A percentile compares a stretch with the other conserved stretches of the same genome.
These are phyloP conservation scores for Ustilaginoidea virens DNA, from an alignment of 2,329 filamentous ascomycete species.

Conservation along the genomic window DNA sequence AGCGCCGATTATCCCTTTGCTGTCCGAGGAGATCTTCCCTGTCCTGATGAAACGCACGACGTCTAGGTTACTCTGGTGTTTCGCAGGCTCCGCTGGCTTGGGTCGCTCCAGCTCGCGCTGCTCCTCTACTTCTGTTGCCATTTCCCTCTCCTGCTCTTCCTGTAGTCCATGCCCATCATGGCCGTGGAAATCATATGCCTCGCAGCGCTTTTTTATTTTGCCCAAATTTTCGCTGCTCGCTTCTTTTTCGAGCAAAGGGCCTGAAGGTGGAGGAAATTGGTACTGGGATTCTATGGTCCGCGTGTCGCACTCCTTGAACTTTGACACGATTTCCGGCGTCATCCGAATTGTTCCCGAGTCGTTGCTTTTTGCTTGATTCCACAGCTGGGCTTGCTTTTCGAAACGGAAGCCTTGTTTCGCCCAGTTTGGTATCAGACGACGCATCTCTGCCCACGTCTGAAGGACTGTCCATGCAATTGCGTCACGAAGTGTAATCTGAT, in stretches of 20 bases:
- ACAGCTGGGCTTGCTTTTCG: not conserved
- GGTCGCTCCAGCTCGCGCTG: constrained; percentile 41
- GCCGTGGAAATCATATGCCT: no score
- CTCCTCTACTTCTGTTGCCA: constrained; percentile 46
- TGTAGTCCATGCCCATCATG: no score
- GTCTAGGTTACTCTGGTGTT: constrained; percentile 27
- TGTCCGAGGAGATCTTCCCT: constrained; percentile 1
- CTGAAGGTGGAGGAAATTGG: no score
- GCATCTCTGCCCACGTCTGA: constrained; percentile 37
- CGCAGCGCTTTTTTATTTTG: no score
- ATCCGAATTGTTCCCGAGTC: no score
- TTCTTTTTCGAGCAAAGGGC: no score
- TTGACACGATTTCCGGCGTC: no score
- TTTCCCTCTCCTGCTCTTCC: constrained; percentile 53
- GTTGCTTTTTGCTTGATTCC: no score
- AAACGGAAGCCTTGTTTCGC: constrained; percentile 1
- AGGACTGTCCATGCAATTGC: constrained; percentile 44
- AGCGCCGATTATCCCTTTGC: constrained; percentile 4
- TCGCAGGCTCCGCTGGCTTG: constrained; percentile 12
- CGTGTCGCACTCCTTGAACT: no score
- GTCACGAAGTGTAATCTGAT: constrained; percentile 30
- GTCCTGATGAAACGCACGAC: constrained; percentile 13
- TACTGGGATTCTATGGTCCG: no score
- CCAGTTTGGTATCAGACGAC: constrained; percentile 11
- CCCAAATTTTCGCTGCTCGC: no score